Percentiles rank a stretch among this genome's conserved stretches.
Evolutionary conservation across 768 basidiomycete species (phyloP).

Genomic region (Lactarius pseudohatsudake): DNA sequence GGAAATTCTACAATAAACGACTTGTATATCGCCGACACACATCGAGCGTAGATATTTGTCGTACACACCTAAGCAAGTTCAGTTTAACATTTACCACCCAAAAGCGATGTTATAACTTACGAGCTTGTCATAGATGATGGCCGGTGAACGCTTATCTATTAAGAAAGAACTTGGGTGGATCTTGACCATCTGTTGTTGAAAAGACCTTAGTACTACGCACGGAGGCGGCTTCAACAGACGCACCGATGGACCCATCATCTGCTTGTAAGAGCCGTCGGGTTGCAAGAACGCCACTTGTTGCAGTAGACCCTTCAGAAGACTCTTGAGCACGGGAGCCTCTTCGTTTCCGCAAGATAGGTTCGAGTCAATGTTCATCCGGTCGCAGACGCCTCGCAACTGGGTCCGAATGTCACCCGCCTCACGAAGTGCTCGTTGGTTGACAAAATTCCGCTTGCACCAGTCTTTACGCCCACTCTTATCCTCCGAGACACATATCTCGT

Average conservation of each 20-base stretch:
- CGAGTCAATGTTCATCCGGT: slow-evolving; percentile 60
- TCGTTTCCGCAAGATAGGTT: slow-evolving; percentile 57
- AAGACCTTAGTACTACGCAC: slow-evolving; percentile 18
- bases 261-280: slow-evolving; percentile 86
- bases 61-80: slow-evolving; percentile 60
- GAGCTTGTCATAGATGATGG: slow-evolving; percentile 92
- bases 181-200: slow-evolving; percentile 62
- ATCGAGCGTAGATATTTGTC: slow-evolving; percentile 83
- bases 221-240: slow-evolving; percentile 30
- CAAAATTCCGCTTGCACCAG: slow-evolving; percentile 84
- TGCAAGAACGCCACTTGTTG: slow-evolving; percentile 84
- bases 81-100: slow-evolving; percentile 8
- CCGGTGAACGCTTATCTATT: slow-evolving; percentile 76
- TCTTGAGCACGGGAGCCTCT: slow-evolving; percentile 66
- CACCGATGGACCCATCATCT: slow-evolving; percentile 68
- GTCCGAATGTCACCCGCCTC: slow-evolving; percentile 78
- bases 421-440: slow-evolving; percentile 78
- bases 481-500: slow-evolving; percentile 57
- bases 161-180: slow-evolving; percentile 89
- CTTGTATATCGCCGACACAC: slow-evolving; percentile 81
- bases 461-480: slow-evolving; percentile 50
- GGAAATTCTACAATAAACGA: slow-evolving; percentile 41
- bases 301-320: slow-evolving; percentile 73
- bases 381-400: slow-evolving; percentile 71
- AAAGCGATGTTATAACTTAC: slow-evolving; percentile 48